Base-by-base conservation (phyloP, 2,329 filamentous ascomycete genomes). In the Endoconidiophora polonica region DNA sequence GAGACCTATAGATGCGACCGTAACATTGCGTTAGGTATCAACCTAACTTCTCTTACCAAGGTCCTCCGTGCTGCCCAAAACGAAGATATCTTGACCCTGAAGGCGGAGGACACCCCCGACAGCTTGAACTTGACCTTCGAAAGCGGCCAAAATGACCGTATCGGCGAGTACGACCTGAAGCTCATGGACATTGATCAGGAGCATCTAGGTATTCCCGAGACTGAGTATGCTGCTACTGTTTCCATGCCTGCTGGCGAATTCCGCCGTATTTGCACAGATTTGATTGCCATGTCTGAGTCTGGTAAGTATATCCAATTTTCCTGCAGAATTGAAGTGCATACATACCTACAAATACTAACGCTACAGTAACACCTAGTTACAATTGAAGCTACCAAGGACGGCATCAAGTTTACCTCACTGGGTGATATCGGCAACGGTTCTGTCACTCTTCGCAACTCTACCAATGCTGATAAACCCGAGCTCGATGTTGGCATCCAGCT, bases 171-270 rank as follows among this genome's bases (percentile, higher is more conserved):
- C 66, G 91, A 98, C 67, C 84, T 98, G 68, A 98, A 98, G 76
- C 80, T 98, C 65, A 98, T 98, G 91, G 91, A 98, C 66, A 98
- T 98, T 66, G 91, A 98, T 69, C 93, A 98, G 72, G 91, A 98
- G 75, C 91, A 98, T 67, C 72, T 98, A 68, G 91, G 91, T 55
- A 98, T 98, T 60, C 91, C 91, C 14, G 90, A 98, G 60, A 98
- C 93, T n/a, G 91, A 98, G 62, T 98, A 98, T 63, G 83, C 87
- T 38, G 84, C 91, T 44, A 91, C 84, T 16, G 85, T 98, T 56
- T 72, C 76, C 49, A 87, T 98, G 86, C 90, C 91, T 12, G 79
- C 84, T 33, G 65, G 72, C 44, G 91, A 98, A 68, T 96, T 98
- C 69, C 83, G 86, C 68, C 83, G 88, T 59, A 98, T 98, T 66